Evolutionary conservation across 345 rosid genomes (phyloP), one percentile per base, ranked within the genome.

Genomic region (Trapa incisa): DNA sequence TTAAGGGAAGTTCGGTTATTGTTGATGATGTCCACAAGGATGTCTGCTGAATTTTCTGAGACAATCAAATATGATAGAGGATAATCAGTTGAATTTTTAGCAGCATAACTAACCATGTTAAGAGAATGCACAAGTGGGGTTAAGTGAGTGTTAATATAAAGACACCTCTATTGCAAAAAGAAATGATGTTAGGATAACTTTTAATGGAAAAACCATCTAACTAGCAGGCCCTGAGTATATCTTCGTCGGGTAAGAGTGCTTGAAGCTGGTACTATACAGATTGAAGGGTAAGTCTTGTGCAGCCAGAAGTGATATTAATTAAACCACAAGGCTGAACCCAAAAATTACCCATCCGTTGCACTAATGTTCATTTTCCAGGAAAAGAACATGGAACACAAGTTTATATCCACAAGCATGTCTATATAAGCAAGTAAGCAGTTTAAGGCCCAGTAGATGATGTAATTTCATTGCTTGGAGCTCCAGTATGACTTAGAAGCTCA

Each of bases 31-130:
- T 83, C 80, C 37, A 91, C 89, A 15, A 91, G 84, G 69, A 84
- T 89, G 57, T 82, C 85, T 29, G 97, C 92, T 5, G 90, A 85
- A 79, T 91, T 89, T 74, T 81, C 96, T 89, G 84, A n/a, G 60
- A 2, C 2, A 5, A 54, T n/a, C 60, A 54, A 54, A 17, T 54
- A 54, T 6, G 33, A 54, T 4, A n/a, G 22, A 62, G 56, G 22
- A 37, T 47, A 7, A 39, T 36, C 36, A 6, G 60, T 54, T 54
- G 60, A 29, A 6, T 17, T 53, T n/a, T 53, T n/a, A n/a, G 35
- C 32, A 54, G 35, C 6, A n/a, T 54, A 7, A 7, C 32, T 16
- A 54, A 16, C 60, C 9, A n/a, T n/a, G 60, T 6, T n/a, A 50
- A 50, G 16, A 14, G n/a, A 50, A 17, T 13, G 43, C 43, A 50